Evolutionary conservation across 805 yeast species (phyloP).

Genomic region (Candida nitratophila): DNA sequence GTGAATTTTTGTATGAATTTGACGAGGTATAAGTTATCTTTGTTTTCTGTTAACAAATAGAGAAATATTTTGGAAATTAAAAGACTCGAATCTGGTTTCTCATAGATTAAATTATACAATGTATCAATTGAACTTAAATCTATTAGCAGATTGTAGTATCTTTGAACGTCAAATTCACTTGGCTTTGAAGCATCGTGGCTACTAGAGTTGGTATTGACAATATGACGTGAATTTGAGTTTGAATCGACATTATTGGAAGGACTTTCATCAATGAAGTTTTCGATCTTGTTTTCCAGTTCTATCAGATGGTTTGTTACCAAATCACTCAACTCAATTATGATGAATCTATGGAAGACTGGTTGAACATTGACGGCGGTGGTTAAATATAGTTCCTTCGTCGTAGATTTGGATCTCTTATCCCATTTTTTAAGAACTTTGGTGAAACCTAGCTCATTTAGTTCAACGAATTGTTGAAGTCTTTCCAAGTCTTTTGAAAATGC

Average conservation of each 20-base stretch:
- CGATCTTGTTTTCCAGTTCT: constrained; percentile 69
- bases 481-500: constrained; percentile 85
- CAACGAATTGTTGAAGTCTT: constrained; percentile 87
- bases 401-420: constrained; percentile 95
- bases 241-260: constrained; percentile 10
- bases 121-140: constrained; percentile 31
- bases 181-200: background rate
- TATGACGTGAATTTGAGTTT: background rate
- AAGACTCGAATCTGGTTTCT: constrained; percentile 38
- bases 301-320: constrained; percentile 56
- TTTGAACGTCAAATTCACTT: constrained; percentile 52
- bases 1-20: constrained; percentile 41
- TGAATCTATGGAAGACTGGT: constrained; percentile 90
- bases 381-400: constrained; percentile 85
- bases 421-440: constrained; percentile 93
- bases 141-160: constrained; percentile 38
- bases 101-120: constrained; percentile 30
- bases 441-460: constrained; percentile 91
- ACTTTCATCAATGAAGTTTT: constrained; percentile 25
- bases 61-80: constrained; percentile 61
- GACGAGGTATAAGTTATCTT: constrained; percentile 54
- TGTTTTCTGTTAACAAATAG: constrained; percentile 55
- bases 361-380: constrained; percentile 93
- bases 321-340: constrained; percentile 79
- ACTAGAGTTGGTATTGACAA: background rate